A percentile compares a stretch with the other conserved stretches of the same genome.
Evolutionary conservation across 2,329 filamentous ascomycete species (phyloP).

Genomic region (Aspergillus melleus): DNA sequence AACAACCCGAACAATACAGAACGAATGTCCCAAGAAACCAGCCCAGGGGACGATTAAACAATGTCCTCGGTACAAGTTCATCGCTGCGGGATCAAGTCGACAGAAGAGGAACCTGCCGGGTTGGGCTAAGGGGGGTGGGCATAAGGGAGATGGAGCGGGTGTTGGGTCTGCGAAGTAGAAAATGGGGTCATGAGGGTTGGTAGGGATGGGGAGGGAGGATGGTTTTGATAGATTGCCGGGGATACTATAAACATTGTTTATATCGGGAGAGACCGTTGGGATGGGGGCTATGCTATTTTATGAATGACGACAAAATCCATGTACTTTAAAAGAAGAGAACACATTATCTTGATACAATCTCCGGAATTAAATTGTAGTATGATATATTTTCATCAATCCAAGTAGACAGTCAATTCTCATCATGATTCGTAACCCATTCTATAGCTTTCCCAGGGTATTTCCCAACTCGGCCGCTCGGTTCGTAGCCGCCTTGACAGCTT

Average conservation of each 20-base stretch:
- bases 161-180: not conserved
- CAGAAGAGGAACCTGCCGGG: not conserved
- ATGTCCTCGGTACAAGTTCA: not conserved
- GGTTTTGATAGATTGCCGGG: too few relatives aligned
- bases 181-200: not conserved
- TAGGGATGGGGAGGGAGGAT: not conserved
- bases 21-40: not conserved
- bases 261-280: too few relatives aligned
- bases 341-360: too few relatives aligned
- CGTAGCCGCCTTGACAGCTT: slow-evolving; percentile 34
- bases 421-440: not conserved
- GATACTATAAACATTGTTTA: too few relatives aligned
- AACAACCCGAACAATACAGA: not conserved
- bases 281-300: too few relatives aligned
- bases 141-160: not conserved
- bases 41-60: not conserved
- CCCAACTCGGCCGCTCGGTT: slow-evolving; percentile 33
- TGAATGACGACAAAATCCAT: too few relatives aligned
- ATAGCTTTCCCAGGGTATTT: slow-evolving; percentile 22
- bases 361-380: too few relatives aligned
- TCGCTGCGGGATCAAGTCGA: not conserved
- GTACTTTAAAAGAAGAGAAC: too few relatives aligned
- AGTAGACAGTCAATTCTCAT: not conserved
- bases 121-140: not conserved
- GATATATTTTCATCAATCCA: not conserved